Conservation (phyloP, 2,329 filamentous ascomycete genomes). For the Fusarium haematococcum region DNA sequence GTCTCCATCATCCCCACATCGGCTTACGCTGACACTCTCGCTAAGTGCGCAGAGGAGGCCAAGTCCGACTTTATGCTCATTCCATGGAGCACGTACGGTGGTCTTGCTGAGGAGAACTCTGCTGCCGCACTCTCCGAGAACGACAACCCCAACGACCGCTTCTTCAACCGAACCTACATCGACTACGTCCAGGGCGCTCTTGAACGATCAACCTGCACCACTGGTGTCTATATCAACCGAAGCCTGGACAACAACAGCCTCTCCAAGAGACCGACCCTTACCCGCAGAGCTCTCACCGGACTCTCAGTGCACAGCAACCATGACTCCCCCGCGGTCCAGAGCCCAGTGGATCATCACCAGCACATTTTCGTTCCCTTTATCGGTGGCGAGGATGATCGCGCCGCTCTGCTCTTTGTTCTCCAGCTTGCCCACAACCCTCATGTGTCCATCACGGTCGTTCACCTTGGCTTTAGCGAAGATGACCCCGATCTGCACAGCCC, state of each 20-base stretch:
- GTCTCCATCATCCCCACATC: conserved; percentile 83
- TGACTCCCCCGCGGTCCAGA: conserved; percentile 59
- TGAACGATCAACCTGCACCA: conserved; percentile 78
- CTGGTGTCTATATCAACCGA: conserved; percentile 64
- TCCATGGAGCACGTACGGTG: conserved; percentile 89
- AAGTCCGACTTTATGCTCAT: conserved; percentile 81
- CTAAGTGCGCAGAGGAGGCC: conserved; percentile 76
- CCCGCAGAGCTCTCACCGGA: conserved; percentile 39
- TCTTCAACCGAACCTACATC: conserved; percentile 66
- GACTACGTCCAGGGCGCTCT: conserved; percentile 80
- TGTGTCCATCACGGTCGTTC: conserved; percentile 81
- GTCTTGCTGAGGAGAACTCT: conserved; percentile 69
- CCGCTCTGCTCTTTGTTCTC: conserved; percentile 82
- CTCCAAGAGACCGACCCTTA: conserved; percentile 62
- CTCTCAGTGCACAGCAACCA: conserved; percentile 56
- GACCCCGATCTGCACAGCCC: conserved; percentile 19
- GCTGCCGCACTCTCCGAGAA: conserved; percentile 24
- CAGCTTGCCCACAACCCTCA: conserved; percentile 85
- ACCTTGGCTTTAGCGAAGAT: conserved; percentile 43
- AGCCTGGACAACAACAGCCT: conserved; percentile 46
- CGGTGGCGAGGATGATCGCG: conserved; percentile 83
- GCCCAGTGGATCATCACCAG: conserved; percentile 76
- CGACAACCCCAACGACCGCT: conserved; percentile 39
- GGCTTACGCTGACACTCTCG: conserved; percentile 82
- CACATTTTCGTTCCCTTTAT: conserved; percentile 91